Evolutionary conservation across 2,329 filamentous ascomycete species (phyloP).

Genomic region (Hansfordia pulvinata): DNA sequence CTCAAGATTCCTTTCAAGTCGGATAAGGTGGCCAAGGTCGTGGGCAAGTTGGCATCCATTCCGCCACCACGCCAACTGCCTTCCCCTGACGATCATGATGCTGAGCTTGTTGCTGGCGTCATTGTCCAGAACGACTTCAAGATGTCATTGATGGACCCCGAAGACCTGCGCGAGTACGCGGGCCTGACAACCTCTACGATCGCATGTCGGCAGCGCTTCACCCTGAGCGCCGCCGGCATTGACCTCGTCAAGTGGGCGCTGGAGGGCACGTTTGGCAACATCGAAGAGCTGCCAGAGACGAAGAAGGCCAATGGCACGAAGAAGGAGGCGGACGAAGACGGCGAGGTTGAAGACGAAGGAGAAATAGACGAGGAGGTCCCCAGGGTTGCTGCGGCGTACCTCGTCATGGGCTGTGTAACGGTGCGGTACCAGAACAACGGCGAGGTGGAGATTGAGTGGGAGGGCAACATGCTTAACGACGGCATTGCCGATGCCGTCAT

Average conservation of each 20-base stretch:
- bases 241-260: slow-evolving; percentile 90
- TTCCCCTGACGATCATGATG: slow-evolving; percentile 16
- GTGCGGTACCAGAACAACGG: slow-evolving; percentile 67
- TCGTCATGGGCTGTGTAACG: slow-evolving; percentile 82
- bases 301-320: slow-evolving; percentile 22
- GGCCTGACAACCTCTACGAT: slow-evolving; percentile 95
- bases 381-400: slow-evolving; percentile 39
- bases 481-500: slow-evolving; percentile 96
- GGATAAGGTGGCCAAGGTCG: slow-evolving; percentile 91
- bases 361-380: slow-evolving; percentile 53
- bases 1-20: slow-evolving; percentile 89
- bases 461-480: slow-evolving; percentile 95
- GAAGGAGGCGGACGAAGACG: slow-evolving; percentile 22
- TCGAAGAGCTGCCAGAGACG: slow-evolving; percentile 54
- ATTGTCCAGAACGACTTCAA: slow-evolving; percentile 97
- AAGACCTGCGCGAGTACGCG: slow-evolving; percentile 90
- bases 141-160: slow-evolving; percentile 89
- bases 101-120: slow-evolving; percentile 67
- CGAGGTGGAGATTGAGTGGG: slow-evolving; percentile 88
- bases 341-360: slow-evolving; percentile 25
- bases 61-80: slow-evolving; percentile 43
- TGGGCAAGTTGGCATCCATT: slow-evolving; percentile 79
- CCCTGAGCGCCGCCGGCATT: slow-evolving; percentile 73
- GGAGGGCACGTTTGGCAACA: slow-evolving; percentile 82
- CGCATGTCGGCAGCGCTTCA: slow-evolving; percentile 81